Conservation (phyloP, 495 filamentous ascomycete species). For the Penicillium daleae region DNA sequence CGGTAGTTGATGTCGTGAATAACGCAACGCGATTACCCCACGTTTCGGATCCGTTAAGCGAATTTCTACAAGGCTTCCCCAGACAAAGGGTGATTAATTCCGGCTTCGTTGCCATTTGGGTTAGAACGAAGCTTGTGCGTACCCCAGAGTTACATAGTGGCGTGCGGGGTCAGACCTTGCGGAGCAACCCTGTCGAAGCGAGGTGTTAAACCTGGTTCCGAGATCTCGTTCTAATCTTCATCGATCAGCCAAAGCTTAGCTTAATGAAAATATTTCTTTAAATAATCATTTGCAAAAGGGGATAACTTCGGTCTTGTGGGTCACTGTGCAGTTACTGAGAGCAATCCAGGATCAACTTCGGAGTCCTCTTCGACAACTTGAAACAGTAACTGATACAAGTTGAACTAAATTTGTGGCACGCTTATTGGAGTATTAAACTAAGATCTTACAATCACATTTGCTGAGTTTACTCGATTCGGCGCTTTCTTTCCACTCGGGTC, state of each 20-base stretch:
- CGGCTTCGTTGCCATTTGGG: neutral
- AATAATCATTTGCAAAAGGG: neutral
- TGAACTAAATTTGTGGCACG: no score
- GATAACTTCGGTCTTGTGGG: neutral
- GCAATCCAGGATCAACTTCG: no score
- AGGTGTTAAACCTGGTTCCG: neutral
- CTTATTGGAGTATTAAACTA: no score
- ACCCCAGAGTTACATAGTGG: neutral
- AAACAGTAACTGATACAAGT: no score
- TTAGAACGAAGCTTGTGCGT: constrained; percentile 6
- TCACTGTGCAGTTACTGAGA: neutral
- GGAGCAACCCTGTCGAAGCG: constrained; percentile 5
- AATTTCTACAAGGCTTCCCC: no score
- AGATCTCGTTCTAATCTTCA: neutral
- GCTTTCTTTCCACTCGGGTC: neutral
- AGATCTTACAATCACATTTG: no score
- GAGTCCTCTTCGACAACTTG: no score
- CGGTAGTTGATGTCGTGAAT: neutral
- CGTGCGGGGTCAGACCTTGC: constrained; percentile 6
- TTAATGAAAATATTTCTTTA: neutral
- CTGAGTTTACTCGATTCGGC: no score
- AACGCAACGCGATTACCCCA: neutral
- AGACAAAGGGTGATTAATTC: neutral
- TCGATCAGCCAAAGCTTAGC: neutral
- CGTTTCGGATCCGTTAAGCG: neutral